Evolutionary conservation across 228 moss, liverwort and hornwort genomes (phyloP).

Genomic region (Sphagnum magellanicum): DNA sequence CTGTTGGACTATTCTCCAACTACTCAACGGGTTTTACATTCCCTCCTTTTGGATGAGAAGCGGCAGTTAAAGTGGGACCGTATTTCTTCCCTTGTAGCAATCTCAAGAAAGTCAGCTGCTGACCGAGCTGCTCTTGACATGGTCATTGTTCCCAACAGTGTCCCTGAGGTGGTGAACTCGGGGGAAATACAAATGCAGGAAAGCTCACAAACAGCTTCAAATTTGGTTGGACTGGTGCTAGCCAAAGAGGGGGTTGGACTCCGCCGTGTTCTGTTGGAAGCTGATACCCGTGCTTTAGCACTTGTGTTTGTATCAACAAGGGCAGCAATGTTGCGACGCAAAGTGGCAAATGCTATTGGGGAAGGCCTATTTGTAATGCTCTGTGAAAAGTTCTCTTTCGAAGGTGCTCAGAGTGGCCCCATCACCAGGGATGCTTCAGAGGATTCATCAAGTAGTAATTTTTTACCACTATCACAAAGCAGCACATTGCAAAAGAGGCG

Average conservation of each 20-base stretch:
- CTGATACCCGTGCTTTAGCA: slow-evolving; percentile 64
- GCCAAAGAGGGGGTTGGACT: slow-evolving; percentile 64
- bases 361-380: slow-evolving; percentile 30
- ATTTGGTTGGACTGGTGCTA: slow-evolving; percentile 30
- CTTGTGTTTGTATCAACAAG: slow-evolving; percentile 51
- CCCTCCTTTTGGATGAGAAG: slow-evolving; percentile 66
- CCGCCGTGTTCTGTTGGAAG: slow-evolving; percentile 71
- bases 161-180: not conserved
- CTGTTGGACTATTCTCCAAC: slow-evolving; percentile 62
- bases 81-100: slow-evolving; percentile 45
- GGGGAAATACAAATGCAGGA: slow-evolving; percentile 1
- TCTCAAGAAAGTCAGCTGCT: slow-evolving; percentile 34
- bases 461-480: slow-evolving; percentile 7
- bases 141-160: slow-evolving; percentile 14
- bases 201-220: slow-evolving; percentile 11
- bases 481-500: slow-evolving; percentile 25
- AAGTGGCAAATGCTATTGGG: slow-evolving; percentile 42
- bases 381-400: slow-evolving; percentile 9
- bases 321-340: slow-evolving; percentile 41
- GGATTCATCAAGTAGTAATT: not conserved
- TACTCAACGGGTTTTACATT: slow-evolving; percentile 63
- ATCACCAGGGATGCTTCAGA: not conserved
- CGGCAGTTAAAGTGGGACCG: slow-evolving; percentile 72
- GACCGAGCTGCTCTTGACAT: slow-evolving; percentile 31
- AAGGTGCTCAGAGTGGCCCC: slow-evolving; percentile 1